phyloP scores from a whole-genome alignment of 2,329 filamentous ascomycete species.

The Cadophora luteo-olivacea region DNA sequence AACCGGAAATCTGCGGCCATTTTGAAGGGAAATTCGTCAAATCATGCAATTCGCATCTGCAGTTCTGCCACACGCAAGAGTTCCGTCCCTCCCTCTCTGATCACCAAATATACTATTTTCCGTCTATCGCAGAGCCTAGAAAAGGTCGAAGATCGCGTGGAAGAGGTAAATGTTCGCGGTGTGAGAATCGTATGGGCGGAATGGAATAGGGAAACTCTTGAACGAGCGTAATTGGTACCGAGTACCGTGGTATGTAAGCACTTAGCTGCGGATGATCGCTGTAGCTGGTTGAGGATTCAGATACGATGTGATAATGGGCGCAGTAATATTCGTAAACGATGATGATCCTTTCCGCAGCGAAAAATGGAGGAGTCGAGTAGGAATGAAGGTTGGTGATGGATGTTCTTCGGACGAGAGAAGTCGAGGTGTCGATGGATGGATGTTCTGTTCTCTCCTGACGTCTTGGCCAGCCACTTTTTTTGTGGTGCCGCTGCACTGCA shows the following conservation, averaged over 20 bases:
- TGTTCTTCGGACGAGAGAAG: neutral
- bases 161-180: constrained; percentile 2
- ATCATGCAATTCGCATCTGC: constrained; percentile 28
- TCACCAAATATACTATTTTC: constrained; percentile 6
- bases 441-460: constrained; percentile 11
- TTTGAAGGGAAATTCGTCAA: constrained; percentile 24
- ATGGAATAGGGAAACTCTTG: neutral
- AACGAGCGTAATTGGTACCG: constrained; percentile 61
- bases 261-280: constrained; percentile 14
- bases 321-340: constrained; percentile 8
- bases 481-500: neutral
- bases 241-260: constrained; percentile 49
- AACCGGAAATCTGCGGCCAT: constrained; percentile 39
- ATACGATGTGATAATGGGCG: neutral
- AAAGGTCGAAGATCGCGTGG: neutral
- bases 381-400: neutral
- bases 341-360: neutral
- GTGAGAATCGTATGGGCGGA: constrained; percentile 7
- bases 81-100: neutral
- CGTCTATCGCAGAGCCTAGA: neutral
- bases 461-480: constrained; percentile 9
- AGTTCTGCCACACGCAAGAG: neutral
- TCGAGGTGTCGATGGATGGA: neutral
- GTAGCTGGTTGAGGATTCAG: neutral
- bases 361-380: neutral